phyloP scores from a whole-genome alignment of 257 asterid species.

The Leonotis leonurus region DNA sequence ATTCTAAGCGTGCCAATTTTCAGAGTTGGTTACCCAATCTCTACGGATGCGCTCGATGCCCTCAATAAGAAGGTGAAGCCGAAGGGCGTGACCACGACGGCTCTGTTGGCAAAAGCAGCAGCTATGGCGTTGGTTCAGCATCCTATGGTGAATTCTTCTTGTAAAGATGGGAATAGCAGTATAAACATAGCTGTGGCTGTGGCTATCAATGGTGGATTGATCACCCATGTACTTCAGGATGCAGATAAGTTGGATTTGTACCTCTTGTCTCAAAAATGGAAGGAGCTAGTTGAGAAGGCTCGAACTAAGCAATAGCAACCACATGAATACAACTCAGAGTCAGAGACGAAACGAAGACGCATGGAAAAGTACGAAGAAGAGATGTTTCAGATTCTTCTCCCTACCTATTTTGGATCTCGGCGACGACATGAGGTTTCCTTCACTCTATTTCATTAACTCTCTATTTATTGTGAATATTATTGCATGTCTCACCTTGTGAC shows the following conservation, averaged over 20 bases:
- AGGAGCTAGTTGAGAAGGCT: constrained; percentile 82
- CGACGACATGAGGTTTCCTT: too few species aligned
- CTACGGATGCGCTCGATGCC: constrained; percentile 65
- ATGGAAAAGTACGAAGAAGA: too few species aligned
- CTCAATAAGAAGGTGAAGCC: constrained; percentile 75
- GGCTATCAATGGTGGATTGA: constrained; percentile 73
- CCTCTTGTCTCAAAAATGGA: constrained; percentile 75
- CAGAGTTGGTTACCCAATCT: constrained; percentile 67
- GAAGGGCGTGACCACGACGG: constrained; percentile 90
- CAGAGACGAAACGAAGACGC: too few species aligned
- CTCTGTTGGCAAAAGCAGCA: constrained; percentile 81
- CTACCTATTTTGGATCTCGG: too few species aligned
- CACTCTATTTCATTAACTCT: too few species aligned
- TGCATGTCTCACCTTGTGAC: too few species aligned
- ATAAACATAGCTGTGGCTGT: constrained; percentile 84
- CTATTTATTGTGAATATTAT: too few species aligned
- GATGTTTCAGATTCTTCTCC: too few species aligned
- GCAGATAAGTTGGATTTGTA: constrained; percentile 93
- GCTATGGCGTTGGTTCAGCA: constrained; percentile 85
- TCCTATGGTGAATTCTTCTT: constrained; percentile 75
- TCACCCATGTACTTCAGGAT: constrained; percentile 84
- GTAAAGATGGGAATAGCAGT: constrained; percentile 73
- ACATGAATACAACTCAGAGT: constrained; percentile 75
- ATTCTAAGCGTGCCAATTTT: constrained; percentile 71
- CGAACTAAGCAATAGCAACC: constrained; percentile 85